Conservation (phyloP, 2,329 filamentous ascomycete species). For the Sarocladiaceae sp. region DNA sequence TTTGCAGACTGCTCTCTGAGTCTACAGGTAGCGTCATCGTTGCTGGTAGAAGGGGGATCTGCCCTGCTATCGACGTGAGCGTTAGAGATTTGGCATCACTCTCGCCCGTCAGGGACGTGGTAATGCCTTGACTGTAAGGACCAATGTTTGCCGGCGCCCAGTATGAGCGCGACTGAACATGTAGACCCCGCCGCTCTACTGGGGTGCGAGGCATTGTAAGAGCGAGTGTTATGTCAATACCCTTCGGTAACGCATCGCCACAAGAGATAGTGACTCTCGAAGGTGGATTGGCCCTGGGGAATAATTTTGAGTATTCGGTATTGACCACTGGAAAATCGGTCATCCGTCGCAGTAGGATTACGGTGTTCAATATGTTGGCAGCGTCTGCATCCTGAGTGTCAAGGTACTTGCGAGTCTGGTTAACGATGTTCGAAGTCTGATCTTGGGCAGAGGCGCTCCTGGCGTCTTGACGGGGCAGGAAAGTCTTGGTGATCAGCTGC, state of each 20-base stretch:
- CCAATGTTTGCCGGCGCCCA: conserved; percentile 98
- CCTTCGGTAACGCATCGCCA: conserved; percentile 56
- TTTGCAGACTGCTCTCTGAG: conserved; percentile 33
- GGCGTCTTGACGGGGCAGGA: conserved; percentile 10
- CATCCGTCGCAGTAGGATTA: conserved; percentile 74
- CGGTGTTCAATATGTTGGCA: conserved; percentile 43
- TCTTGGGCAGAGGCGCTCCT: conserved; percentile 31
- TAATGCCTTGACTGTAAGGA: conserved; percentile 87
- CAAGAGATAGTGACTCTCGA: conserved; percentile 78
- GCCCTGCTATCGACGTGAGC: conserved; percentile 69
- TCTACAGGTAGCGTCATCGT: conserved; percentile 59
- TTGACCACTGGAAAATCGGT: conserved; percentile 72
- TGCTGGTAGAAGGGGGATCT: conserved; percentile 80
- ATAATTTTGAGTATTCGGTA: conserved; percentile 66
- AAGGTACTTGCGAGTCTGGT: conserved; percentile 37
- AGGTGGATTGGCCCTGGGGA: conserved; percentile 73
- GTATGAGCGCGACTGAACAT: conserved; percentile 90
- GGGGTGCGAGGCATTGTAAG: conserved; percentile 29
- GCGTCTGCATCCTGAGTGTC: conserved; percentile 20
- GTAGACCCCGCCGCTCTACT: conserved; percentile 55
- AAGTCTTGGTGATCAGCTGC: neutral
- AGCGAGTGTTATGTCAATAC: conserved; percentile 55
- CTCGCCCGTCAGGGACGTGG: conserved; percentile 30
- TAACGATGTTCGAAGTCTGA: conserved; percentile 42
- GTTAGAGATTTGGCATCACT: conserved; percentile 19